Evolutionary conservation across 345 rosid genomes (phyloP), one percentile per base, ranked within the genome.

Genomic region (Excoecaria cochinchinensis): DNA sequence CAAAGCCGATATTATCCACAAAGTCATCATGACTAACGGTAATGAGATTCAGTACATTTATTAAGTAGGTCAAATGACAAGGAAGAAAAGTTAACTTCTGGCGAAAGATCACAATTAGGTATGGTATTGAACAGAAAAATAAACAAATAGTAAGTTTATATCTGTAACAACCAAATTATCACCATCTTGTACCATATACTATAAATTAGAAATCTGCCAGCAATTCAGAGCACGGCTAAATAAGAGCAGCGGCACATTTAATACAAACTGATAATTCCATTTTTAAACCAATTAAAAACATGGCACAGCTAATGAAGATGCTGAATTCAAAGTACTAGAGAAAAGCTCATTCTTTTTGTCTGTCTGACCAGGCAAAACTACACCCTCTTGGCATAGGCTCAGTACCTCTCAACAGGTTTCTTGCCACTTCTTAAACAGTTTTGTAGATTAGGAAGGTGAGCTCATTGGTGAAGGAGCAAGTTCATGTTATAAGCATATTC

Each of bases 1-100:
- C 17, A 50, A 75, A 74, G 19, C 48, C 47, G 42, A 76, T 82
- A 57, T 40, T 66, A 31, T 19, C 69, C n/a, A 8, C n/a, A 36
- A 46, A 76, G 67, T 42, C 25, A 40, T 8, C 25, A 47, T 9
- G 55, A 39, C 6, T 56, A 53, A 19, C 25, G 40, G 64, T n/a
- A 36, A 70, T 14, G 15, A 62, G 40, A 25, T 17, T 2, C 2
- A 65, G 19, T 51, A 47, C 17, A 59, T 6, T 62, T 22, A 13
- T n/a, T 51, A 75, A 21, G 36, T 63, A 17, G 51, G 25, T 76
- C n/a, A 69, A 10, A 58, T 75, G 46, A 3, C 42, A 24, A 4
- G 17, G 48, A 25, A 68, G 48, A 25, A 68, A 69, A 40, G 14
- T 61, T 62, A 42, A 60, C 47, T 15, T 70, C 12, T 6, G 15